Base-by-base conservation (phyloP, 257 asterid species). In the Galeopsis tetrahit region DNA sequence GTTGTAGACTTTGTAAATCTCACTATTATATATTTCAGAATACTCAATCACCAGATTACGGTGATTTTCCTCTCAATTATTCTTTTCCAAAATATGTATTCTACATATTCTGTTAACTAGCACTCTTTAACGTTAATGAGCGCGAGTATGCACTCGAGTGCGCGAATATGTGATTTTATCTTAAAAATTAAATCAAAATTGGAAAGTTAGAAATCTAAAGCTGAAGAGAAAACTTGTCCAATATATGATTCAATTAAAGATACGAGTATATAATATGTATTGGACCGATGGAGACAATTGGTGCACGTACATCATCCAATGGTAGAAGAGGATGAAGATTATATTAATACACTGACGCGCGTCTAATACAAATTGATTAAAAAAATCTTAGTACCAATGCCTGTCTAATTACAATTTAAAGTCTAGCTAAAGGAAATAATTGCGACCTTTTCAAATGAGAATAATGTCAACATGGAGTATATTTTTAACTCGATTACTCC, bases 401-500 rank as follows among this genome's bases (percentile, higher is more conserved):
- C 46, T 43, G 58, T 51, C 32, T 51, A 51, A 51, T 51, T 32
- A 51, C 58, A 14, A 51, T 51, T 51, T 13, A 48, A 13, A n/a
- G 28, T 13, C 21, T 13, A 10, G 15, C 15, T 0, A 43, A 49
- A 13, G 7, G 28, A 49, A 21, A 14, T 5, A 52, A 51, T 5
- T 6, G 58, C 55, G 28, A 21, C 28, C 28, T 21, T 21, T 0
- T 21, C 28, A 13, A 70, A 70, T 57, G n/a, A 14, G 49, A 53
- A 52, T 6, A 36, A 63, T 14, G 70, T 72, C 65, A 63, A 36
- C 53, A 70, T 33, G 51, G 46, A 63, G 10, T 21, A 63, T 21
- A 60, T 60, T 44, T 32, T 9, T 21, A 21, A 21, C 28, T 21
- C 28, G 28, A 21, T 21, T 1, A 21, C 28, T 21, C 28, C 28